These are phyloP conservation scores for Tuber borchii DNA, from an alignment of 495 filamentous ascomycete genomes.

Conservation along the genomic window DNA sequence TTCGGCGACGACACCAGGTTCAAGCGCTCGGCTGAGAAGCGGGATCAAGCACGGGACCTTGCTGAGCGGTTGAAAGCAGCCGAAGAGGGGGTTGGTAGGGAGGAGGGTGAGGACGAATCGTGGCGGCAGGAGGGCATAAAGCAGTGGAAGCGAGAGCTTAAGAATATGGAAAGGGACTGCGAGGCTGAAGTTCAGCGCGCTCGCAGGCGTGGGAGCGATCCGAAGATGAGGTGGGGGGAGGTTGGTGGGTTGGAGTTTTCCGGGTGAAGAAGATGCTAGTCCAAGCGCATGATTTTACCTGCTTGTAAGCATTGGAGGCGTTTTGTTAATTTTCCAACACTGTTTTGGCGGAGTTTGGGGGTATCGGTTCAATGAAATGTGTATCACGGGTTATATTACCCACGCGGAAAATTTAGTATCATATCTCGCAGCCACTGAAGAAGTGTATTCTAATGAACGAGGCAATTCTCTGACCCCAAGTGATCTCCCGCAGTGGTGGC, in stretches of 20 bases:
- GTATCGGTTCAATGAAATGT: too few species aligned
- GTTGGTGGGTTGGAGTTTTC: slow-evolving; percentile 31
- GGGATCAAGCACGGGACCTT: slow-evolving; percentile 44
- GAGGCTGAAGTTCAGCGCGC: slow-evolving; percentile 13
- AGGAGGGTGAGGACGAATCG: slow-evolving; percentile 16
- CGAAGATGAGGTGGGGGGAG: slow-evolving; percentile 21
- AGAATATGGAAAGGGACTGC: slow-evolving; percentile 16
- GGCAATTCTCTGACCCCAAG: too few species aligned
- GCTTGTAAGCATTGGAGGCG: too few species aligned
- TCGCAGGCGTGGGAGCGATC: slow-evolving; percentile 27
- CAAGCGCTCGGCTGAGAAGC: slow-evolving; percentile 47
- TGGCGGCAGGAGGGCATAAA: slow-evolving; percentile 28
- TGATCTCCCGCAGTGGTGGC: too few species aligned
- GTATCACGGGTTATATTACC: too few species aligned
- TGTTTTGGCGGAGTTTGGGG: too few species aligned
- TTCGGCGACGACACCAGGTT: slow-evolving; percentile 58
- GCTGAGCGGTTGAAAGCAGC: slow-evolving; percentile 51
- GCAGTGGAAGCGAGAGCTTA: slow-evolving; percentile 18
- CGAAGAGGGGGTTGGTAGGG: slow-evolving; percentile 38
- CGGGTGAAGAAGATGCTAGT: slow-evolving; percentile 8
- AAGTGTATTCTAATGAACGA: too few species aligned
- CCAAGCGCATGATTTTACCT: background rate
- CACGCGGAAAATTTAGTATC: too few species aligned
- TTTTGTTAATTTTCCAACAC: too few species aligned
- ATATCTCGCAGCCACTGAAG: too few species aligned